A percentile compares a stretch with the other conserved stretches of the same genome.
Conservation (phyloP, 2,329 filamentous ascomycete genomes). For the Alternaria brassicae region DNA sequence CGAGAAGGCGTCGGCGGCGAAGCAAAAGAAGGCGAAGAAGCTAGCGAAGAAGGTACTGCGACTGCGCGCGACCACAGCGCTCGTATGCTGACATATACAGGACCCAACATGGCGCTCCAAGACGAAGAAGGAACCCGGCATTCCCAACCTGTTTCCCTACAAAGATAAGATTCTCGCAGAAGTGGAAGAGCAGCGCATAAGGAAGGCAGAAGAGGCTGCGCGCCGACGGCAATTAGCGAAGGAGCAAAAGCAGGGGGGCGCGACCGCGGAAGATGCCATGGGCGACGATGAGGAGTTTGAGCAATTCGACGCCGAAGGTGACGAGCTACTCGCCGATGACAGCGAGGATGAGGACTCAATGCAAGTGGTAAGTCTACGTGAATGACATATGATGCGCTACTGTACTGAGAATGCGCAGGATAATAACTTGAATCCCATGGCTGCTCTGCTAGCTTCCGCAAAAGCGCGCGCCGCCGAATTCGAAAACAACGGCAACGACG, state of each 20-base stretch:
- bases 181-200: constrained; percentile 84
- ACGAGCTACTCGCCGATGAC: constrained; percentile 56
- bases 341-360: constrained; percentile 64
- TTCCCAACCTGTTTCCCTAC: constrained; percentile 96
- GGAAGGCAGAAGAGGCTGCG: constrained; percentile 78
- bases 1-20: constrained; percentile 86
- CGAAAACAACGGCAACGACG: constrained; percentile 68
- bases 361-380: constrained; percentile 55
- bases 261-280: constrained; percentile 45
- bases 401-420: constrained; percentile 52
- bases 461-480: constrained; percentile 78
- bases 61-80: not conserved
- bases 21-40: constrained; percentile 90
- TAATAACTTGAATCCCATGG: constrained; percentile 84
- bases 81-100: constrained; percentile 50
- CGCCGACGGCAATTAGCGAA: constrained; percentile 73
- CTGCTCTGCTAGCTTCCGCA: constrained; percentile 86
- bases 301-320: constrained; percentile 59
- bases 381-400: not conserved
- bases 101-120: constrained; percentile 96
- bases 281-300: constrained; percentile 49
- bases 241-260: constrained; percentile 51
- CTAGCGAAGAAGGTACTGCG: constrained; percentile 75
- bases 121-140: constrained; percentile 96
- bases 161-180: constrained; percentile 95